These are phyloP conservation scores for Starmerella floris DNA, from an alignment of 805 yeast genomes.

Conservation along the genomic window DNA sequence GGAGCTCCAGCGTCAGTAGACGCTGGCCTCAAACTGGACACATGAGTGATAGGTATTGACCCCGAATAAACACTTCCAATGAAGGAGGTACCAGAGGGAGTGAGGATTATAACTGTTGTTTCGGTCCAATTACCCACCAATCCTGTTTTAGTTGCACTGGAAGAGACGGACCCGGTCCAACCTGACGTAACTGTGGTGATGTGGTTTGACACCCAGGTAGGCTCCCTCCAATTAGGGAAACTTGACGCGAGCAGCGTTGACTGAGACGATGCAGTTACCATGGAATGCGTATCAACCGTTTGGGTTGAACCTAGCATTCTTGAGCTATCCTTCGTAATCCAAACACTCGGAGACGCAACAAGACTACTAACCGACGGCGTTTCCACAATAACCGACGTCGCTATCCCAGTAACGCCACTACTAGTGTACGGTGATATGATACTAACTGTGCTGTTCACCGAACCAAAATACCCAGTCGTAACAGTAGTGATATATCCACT, in stretches of 20 bases:
- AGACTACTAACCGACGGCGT: conserved; percentile 1
- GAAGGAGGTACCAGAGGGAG: conserved; percentile 3
- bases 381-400: conserved; percentile 2
- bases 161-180: background rate
- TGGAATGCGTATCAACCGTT: too few relatives aligned
- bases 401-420: conserved; percentile 1
- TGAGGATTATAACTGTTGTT: background rate
- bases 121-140: background rate
- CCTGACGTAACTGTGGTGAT: background rate
- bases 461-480: background rate
- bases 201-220: background rate
- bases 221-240: background rate
- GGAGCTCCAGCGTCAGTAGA: background rate
- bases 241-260: background rate
- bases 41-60: background rate
- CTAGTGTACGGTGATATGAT: conserved; percentile 2
- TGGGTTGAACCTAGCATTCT: too few relatives aligned
- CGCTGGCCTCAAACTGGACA: background rate
- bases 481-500: background rate
- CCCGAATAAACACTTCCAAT: too few relatives aligned
- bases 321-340: background rate
- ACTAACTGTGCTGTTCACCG: background rate
- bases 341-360: background rate
- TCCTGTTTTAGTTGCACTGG: background rate
- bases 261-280: background rate